Evolutionary conservation across 192 early-diverging fungal genomes (phyloP), one percentile per base, ranked within the genome.

Genomic region (Coemansia sp.): DNA sequence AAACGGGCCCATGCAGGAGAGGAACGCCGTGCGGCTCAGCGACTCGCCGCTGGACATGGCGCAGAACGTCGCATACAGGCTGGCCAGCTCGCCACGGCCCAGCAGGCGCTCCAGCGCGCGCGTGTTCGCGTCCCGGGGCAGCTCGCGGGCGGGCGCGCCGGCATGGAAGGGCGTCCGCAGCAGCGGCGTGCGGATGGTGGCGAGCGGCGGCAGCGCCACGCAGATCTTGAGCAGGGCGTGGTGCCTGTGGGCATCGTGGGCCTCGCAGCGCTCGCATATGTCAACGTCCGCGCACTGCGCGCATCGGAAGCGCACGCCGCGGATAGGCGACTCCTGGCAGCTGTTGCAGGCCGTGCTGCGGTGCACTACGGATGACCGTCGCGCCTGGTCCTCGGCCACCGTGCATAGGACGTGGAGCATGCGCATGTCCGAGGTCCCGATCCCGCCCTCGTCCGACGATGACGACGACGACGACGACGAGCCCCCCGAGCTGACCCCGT

Each of bases 201-300:
- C 87, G 28, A 96, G 82, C n/a, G 94, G 91, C 34, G 96, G 94
- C 26, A 96, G 85, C 1, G 96, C 93, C 63, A 99, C 89, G 6
- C 90, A 67, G 50, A 99, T 94, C 65, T 97, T 95, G 43, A 96
- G 80, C 77, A 97, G 90, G 3, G 91, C 83, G 59, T 99, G 96
- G 13, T 94, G 92, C 23, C 83, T 77, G 69, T 99, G 96, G 0
- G 84, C 83, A 33, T 84, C 77, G 37, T 93, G 88, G 5, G 91
- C 91, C 70, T 99, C 96, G 77, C 97, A 99, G 3, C 84, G 71
- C 62, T 94, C 91, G 74, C 97, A 99, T 13, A 99, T 73, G 82
- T 99, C 97, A 66, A 87, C 93, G 59, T 95, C 93, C 42, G 92
- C 85, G 64, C 97, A 99, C 62, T 97, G 95, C 34, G 92, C 89